A percentile compares a stretch with the other conserved stretches of the same genome.
phyloP scores from a whole-genome alignment of 352 stramenopile genomes.

The Pythium plurisporium region DNA sequence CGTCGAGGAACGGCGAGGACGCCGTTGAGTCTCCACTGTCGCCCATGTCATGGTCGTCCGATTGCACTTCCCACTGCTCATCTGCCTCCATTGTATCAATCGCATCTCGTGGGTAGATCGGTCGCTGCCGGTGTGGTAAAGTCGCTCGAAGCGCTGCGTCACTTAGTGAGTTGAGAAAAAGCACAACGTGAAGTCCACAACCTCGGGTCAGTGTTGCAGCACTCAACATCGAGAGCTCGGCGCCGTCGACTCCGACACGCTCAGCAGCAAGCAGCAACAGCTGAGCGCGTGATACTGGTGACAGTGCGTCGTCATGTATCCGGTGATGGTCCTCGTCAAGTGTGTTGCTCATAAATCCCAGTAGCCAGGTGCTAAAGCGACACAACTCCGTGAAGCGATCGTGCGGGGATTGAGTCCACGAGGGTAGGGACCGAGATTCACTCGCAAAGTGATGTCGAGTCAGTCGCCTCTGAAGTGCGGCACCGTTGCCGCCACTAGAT shows the following conservation, averaged over 20 bases:
- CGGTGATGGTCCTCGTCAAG: neutral
- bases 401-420: constrained; percentile 21
- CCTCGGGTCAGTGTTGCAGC: constrained; percentile 40
- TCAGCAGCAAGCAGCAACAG: constrained; percentile 52
- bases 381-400: constrained; percentile 48
- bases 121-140: constrained; percentile 11
- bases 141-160: constrained; percentile 29
- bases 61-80: constrained; percentile 39
- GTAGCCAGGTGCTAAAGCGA: constrained; percentile 38
- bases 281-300: constrained; percentile 32
- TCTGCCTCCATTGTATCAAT: constrained; percentile 40
- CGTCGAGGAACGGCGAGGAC: neutral
- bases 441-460: constrained; percentile 45
- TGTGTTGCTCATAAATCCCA: constrained; percentile 18
- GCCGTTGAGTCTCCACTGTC: constrained; percentile 15
- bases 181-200: constrained; percentile 43
- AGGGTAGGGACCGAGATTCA: constrained; percentile 17
- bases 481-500: constrained; percentile 25
- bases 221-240: constrained; percentile 27
- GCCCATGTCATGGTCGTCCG: constrained; percentile 25
- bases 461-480: constrained; percentile 34
- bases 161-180: constrained; percentile 45
- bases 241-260: constrained; percentile 31
- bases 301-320: constrained; percentile 3
- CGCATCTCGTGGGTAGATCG: constrained; percentile 35